phyloP scores from a whole-genome alignment of 2,329 filamentous ascomycete genomes.

The Lojkania enalia region DNA sequence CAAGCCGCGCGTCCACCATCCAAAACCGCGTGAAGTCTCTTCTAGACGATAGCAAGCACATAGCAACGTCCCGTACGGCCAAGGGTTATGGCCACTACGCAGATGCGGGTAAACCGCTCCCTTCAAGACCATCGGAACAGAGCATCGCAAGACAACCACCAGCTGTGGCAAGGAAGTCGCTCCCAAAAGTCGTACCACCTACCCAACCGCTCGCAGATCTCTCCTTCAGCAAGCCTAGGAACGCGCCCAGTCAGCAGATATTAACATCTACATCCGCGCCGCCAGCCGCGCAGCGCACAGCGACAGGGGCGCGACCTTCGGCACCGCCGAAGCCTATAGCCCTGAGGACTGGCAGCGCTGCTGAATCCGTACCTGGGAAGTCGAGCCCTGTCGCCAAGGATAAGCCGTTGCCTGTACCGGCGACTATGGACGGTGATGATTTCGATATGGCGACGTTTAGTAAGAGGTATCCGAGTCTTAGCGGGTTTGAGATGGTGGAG shows the following conservation, averaged over 20 bases:
- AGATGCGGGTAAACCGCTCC: constrained; percentile 45
- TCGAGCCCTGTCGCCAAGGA: constrained; percentile 15
- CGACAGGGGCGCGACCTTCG: constrained; percentile 47
- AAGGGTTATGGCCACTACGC: constrained; percentile 90
- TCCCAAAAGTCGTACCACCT: constrained; percentile 31
- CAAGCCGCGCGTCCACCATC: constrained; percentile 76
- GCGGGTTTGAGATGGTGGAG: constrained; percentile 86
- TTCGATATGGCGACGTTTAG: constrained; percentile 70
- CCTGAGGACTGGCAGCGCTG: constrained; percentile 53
- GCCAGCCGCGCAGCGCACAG: constrained; percentile 33
- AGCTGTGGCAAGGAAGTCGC: constrained; percentile 52
- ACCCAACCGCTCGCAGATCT: constrained; percentile 32
- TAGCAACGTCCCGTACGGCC: constrained; percentile 68
- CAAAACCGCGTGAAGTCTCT: constrained; percentile 88
- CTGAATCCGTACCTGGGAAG: constrained; percentile 7
- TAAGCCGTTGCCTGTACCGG: constrained; percentile 24
- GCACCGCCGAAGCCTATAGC: constrained; percentile 65
- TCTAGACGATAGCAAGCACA: constrained; percentile 70
- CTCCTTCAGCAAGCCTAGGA: no score
- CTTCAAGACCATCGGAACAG: constrained; percentile 35
- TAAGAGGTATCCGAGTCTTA: constrained; percentile 83
- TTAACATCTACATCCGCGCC: constrained; percentile 38
- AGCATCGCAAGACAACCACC: constrained; percentile 24
- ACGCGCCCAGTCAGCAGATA: constrained; percentile 14
- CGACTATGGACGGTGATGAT: constrained; percentile 59